These are phyloP conservation scores for Discostella pseudostelligera DNA, from an alignment of 108 stramenopile genomes.

Conservation along the genomic window DNA sequence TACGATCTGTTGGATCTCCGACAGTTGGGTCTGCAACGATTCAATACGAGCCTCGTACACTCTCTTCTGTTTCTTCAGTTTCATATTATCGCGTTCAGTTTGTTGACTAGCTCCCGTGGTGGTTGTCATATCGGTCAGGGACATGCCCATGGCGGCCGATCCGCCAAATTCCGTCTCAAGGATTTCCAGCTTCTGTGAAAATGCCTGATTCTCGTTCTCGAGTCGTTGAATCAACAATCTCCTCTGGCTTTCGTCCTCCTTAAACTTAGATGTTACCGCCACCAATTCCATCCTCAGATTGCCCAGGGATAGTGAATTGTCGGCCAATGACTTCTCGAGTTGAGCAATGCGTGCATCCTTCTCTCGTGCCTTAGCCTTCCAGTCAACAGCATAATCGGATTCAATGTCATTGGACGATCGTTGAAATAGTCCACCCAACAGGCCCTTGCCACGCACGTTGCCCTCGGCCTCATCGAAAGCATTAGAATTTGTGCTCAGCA, in stretches of 20 bases:
- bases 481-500: background rate
- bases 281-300: slow-evolving; percentile 41
- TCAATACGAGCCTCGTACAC: slow-evolving; percentile 33
- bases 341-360: slow-evolving; percentile 36
- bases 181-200: slow-evolving; percentile 34
- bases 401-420: slow-evolving; percentile 13
- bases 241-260: slow-evolving; percentile 39
- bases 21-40: slow-evolving; percentile 42
- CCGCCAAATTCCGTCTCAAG: slow-evolving; percentile 4
- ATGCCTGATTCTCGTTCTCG: slow-evolving; percentile 42
- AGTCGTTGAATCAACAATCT: slow-evolving; percentile 38
- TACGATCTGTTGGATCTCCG: slow-evolving; percentile 43
- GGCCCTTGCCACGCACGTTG: background rate
- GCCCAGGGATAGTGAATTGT: slow-evolving; percentile 30
- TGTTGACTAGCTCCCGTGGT: slow-evolving; percentile 12
- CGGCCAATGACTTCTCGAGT: slow-evolving; percentile 32
- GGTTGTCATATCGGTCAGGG: slow-evolving; percentile 5
- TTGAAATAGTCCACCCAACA: slow-evolving; percentile 25
- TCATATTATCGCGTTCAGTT: slow-evolving; percentile 35
- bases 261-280: slow-evolving; percentile 32
- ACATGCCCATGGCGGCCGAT: background rate
- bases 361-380: slow-evolving; percentile 25
- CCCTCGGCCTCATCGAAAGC: slow-evolving; percentile 6
- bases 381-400: slow-evolving; percentile 14
- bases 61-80: slow-evolving; percentile 34